Conservation (phyloP, 2,329 filamentous ascomycete genomes). For the Alternaria sp. region DNA sequence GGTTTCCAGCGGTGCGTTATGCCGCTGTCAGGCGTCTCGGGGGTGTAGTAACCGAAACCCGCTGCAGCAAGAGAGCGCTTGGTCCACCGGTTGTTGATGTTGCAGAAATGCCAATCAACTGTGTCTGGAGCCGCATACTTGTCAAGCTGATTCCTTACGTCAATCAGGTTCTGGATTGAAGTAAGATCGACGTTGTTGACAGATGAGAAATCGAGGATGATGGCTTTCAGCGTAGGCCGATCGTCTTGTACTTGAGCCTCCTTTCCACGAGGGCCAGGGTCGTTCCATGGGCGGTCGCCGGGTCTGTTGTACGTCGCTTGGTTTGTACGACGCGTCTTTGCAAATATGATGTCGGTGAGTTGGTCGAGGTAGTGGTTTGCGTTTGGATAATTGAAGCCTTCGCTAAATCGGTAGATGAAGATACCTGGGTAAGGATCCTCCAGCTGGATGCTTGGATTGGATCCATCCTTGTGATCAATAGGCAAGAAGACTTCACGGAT, state of each 20-base stretch:
- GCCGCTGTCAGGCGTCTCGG: conserved; percentile 61
- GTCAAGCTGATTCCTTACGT: conserved; percentile 94
- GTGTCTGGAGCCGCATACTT: conserved; percentile 81
- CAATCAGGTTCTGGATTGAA: conserved; percentile 90
- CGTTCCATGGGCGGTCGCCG: conserved; percentile 91
- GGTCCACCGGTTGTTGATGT: conserved; percentile 93
- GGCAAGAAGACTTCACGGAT: conserved; percentile 86
- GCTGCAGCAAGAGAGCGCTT: conserved; percentile 88
- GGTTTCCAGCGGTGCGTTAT: conserved; percentile 79
- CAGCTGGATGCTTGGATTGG: conserved; percentile 82
- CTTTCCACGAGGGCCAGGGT: conserved; percentile 77
- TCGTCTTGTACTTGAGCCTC: conserved; percentile 53
- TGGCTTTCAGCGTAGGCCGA: conserved; percentile 78
- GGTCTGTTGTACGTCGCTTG: conserved; percentile 65
- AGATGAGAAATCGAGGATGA: conserved; percentile 92
- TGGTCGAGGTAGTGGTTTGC: conserved; percentile 88
- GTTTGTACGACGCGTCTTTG: conserved; percentile 79
- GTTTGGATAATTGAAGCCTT: conserved; percentile 97
- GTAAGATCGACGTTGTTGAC: conserved; percentile 97
- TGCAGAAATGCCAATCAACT: conserved; percentile 95
- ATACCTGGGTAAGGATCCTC: conserved; percentile 87
- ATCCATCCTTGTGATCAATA: conserved; percentile 84
- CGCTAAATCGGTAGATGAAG: conserved; percentile 96
- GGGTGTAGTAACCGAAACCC: conserved; percentile 87
- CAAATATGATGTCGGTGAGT: conserved; percentile 55